Percentiles rank a stretch among this genome's conserved stretches.
These are phyloP conservation scores for Conticribra weissflogii DNA, from an alignment of 108 stramenopile species.

Conservation along the genomic window DNA sequence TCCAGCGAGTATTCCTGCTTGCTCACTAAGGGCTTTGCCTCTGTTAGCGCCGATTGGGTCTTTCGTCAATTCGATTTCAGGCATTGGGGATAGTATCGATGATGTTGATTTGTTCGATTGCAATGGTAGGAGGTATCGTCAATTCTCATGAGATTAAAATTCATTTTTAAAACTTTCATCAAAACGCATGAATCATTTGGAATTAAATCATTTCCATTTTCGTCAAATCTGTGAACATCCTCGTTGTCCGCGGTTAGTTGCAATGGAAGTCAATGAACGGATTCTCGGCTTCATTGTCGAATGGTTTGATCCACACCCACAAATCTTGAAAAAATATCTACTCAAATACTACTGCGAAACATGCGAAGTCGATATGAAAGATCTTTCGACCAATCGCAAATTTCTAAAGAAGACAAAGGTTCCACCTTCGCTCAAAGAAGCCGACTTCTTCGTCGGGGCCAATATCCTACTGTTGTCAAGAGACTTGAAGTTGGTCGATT, in stretches of 20 bases:
- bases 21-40: conserved; percentile 31
- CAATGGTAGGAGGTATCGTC: neutral
- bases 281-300: conserved; percentile 52
- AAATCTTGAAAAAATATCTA: conserved; percentile 49
- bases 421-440: conserved; percentile 19
- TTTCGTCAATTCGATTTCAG: conserved; percentile 21
- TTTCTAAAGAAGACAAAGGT: conserved; percentile 56
- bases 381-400: conserved; percentile 36
- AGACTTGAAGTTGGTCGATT: conserved; percentile 49
- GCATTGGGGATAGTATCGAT: conserved; percentile 13
- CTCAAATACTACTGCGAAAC: conserved; percentile 48
- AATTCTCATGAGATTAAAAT: too few relatives aligned
- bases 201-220: neutral
- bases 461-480: conserved; percentile 44
- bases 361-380: conserved; percentile 57
- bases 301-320: conserved; percentile 60
- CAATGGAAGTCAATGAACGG: conserved; percentile 32
- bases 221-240: neutral
- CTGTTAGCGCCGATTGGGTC: conserved; percentile 38
- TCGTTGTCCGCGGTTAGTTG: neutral
- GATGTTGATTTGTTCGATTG: neutral
- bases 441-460: conserved; percentile 43
- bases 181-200: too few relatives aligned
- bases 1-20: conserved; percentile 7
- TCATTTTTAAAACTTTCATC: too few relatives aligned